Evolutionary conservation across 2,329 filamentous ascomycete species (phyloP).

Genomic region (Diaporthe vexans): DNA sequence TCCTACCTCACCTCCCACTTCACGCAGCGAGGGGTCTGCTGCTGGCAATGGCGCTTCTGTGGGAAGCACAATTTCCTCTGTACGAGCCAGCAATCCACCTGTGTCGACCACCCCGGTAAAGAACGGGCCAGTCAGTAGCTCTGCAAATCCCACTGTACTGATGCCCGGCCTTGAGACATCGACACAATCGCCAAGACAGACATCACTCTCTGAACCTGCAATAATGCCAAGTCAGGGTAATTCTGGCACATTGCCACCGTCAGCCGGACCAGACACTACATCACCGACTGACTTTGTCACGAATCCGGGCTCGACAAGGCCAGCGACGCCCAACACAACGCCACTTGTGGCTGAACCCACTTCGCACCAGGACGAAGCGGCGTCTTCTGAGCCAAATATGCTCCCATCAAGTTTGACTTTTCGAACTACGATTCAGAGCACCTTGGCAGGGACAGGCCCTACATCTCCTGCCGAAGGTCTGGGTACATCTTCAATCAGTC

Average conservation of each 20-base stretch:
- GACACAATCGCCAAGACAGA: neutral
- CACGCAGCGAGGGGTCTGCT: neutral
- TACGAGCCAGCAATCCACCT: fast-evolving
- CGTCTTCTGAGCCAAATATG: neutral
- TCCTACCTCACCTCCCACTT: neutral
- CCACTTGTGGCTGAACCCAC: neutral
- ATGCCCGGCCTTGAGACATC: neutral
- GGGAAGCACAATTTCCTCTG: neutral
- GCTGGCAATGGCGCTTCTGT: neutral
- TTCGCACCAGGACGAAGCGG: neutral
- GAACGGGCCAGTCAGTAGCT: no score
- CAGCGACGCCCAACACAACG: neutral
- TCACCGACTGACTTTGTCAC: neutral
- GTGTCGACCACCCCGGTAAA: no score
- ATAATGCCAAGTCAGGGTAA: neutral
- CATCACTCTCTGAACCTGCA: no score
- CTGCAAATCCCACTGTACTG: no score
- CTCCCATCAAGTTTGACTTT: neutral
- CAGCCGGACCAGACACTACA: neutral
- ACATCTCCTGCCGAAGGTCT: neutral
- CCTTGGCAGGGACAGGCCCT: neutral
- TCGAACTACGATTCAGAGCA: neutral
- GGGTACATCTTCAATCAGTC: neutral
- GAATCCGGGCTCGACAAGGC: neutral
- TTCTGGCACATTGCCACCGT: neutral